Percentiles rank a stretch among this genome's conserved stretches.
Conservation (phyloP, 345 rosid genomes). For the Psidium guajava region DNA sequence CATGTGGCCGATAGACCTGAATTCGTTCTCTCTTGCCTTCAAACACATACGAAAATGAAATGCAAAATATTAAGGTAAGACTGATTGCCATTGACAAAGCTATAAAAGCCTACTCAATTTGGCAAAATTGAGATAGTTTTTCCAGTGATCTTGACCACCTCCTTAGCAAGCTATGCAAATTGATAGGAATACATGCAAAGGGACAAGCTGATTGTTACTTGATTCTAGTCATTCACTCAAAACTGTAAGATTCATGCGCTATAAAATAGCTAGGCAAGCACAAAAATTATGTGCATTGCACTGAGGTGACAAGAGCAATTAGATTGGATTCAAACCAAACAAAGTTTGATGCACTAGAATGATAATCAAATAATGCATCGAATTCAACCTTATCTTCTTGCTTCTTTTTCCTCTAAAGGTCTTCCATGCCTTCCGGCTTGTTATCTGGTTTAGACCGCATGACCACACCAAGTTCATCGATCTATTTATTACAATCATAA, state of each 20-base stretch:
- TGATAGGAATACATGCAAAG: not conserved
- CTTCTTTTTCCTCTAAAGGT: constrained; percentile 76
- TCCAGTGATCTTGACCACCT: not conserved
- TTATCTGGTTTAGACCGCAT: constrained; percentile 37
- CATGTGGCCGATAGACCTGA: too few species aligned
- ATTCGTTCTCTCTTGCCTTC: too few species aligned
- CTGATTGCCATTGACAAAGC: not conserved
- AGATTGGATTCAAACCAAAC: not conserved
- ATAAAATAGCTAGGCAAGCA: not conserved
- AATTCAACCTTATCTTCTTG: constrained; percentile 67
- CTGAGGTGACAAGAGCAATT: not conserved
- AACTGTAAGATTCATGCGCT: not conserved
- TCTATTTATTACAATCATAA: not conserved
- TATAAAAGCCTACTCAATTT: not conserved
- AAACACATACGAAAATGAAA: not conserved
- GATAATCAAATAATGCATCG: not conserved
- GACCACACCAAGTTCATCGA: not conserved
- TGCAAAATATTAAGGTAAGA: not conserved
- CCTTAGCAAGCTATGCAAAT: not conserved
- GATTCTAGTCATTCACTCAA: not conserved
- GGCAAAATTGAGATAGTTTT: not conserved
- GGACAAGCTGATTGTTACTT: not conserved
- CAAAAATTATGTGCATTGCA: not conserved
- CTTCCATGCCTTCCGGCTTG: constrained; percentile 47
- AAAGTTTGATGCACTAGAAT: not conserved